phyloP scores from a whole-genome alignment of 2,329 filamentous ascomycete genomes.

The Trichoderma atroviride region DNA sequence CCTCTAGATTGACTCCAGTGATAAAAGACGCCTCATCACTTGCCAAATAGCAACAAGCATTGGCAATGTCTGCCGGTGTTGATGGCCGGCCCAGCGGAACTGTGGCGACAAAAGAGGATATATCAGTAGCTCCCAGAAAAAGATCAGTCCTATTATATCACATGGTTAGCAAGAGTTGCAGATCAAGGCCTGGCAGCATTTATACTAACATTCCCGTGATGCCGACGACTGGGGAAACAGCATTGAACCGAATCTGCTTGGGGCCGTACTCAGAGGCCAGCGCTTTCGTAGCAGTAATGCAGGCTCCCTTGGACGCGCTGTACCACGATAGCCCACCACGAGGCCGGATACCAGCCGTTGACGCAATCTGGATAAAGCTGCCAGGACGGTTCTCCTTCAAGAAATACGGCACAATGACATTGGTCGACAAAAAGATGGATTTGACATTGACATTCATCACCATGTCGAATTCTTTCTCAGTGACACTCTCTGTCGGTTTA shows the following conservation, averaged over 20 bases:
- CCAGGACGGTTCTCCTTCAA: conserved; percentile 59
- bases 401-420: conserved; percentile 63
- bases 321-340: conserved; percentile 69
- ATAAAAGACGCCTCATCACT: conserved; percentile 73
- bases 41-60: conserved; percentile 69
- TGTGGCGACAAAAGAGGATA: conserved; percentile 55
- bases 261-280: conserved; percentile 74
- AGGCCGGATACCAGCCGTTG: conserved; percentile 62
- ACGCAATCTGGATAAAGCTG: conserved; percentile 67
- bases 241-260: conserved; percentile 72
- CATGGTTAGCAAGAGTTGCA: neutral
- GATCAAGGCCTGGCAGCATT: neutral
- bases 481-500: conserved; percentile 65
- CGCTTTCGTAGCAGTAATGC: conserved; percentile 59
- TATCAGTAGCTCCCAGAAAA: conserved; percentile 63
- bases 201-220: conserved; percentile 60
- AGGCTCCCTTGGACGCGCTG: conserved; percentile 68
- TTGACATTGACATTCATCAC: conserved; percentile 72
- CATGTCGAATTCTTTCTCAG: conserved; percentile 66
- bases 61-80: conserved; percentile 66
- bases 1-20: conserved; percentile 69
- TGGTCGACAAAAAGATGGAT: conserved; percentile 63
- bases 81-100: conserved; percentile 59
- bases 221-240: conserved; percentile 69
- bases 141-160: conserved; percentile 41